Base-by-base conservation (phyloP, 2,329 filamentous ascomycete species). In the Colletotrichum euphorbiae region DNA sequence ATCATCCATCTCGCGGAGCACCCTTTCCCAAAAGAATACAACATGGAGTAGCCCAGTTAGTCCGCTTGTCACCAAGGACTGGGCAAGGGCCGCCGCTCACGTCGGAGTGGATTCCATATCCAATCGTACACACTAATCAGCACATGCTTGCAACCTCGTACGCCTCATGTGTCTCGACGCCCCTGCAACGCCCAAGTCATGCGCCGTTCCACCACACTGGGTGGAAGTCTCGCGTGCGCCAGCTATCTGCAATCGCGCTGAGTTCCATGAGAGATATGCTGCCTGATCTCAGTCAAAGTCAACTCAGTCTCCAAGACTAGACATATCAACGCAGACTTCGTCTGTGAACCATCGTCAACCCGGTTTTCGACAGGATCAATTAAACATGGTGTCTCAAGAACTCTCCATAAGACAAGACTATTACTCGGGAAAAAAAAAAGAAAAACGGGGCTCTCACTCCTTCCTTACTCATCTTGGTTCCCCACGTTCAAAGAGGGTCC, bases 41-140 rank as follows among this genome's bases (percentile, higher is more conserved):
- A 54, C 50, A 54, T n/a, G 31, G 50, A 54, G 15, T 31, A 54
- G 13, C 36, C 36, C 12, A 28, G 28, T 28, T 6, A 28, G 28
- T 28, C 28, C 28, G 24, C 24, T 5, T 24, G 4, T 24, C 24
- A 24, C 24, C 24, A 5, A 24, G 24, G 24, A 24, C 24, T 24
- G 24, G 24, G 24, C 4, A 5, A 24, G 24, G 24, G 24, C 24
- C 24, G 33, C 31, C 31, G 43, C 43, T 50, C 40, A 60, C 57
- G 43, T 50, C 57, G 57, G 55, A 58, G 55, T 58, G 55, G 42
- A 46, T 38, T 58, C 55, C 55, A 58, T 31, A 19, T 46, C 55
- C 55, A 58, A 58, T 58, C 36, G 55, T 28, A n/a, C n/a, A n/a
- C n/a, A n/a, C n/a, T n/a, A 28, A 28, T 28, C 28, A 28, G 28